Conservation (phyloP, 2,329 filamentous ascomycete genomes). For the Colletotrichum sp. region DNA sequence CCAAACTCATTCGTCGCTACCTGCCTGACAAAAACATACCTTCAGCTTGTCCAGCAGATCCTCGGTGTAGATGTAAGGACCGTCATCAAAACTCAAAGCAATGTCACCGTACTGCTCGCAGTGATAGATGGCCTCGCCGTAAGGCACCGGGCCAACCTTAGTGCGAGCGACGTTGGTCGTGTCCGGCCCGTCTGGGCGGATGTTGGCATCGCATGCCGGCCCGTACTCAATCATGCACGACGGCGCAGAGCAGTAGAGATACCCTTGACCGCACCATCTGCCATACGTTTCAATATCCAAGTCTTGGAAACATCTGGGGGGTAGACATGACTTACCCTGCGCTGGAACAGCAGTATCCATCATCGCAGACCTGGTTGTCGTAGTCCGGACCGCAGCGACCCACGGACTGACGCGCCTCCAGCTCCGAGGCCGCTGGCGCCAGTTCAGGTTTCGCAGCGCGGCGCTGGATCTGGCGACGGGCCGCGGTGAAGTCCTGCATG, state of each 20-base stretch:
- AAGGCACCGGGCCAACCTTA: slow-evolving; percentile 57
- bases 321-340: slow-evolving; percentile 37
- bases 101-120: slow-evolving; percentile 61
- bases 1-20: not conserved
- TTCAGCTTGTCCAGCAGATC: slow-evolving; percentile 44
- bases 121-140: slow-evolving; percentile 62
- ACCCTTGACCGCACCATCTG: slow-evolving; percentile 60
- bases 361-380: slow-evolving; percentile 34
- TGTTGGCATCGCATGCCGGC: slow-evolving; percentile 66
- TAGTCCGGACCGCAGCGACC: slow-evolving; percentile 50
- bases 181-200: slow-evolving; percentile 53
- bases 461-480: slow-evolving; percentile 7
- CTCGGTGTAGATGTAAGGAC: slow-evolving; percentile 47
- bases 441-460: not conserved
- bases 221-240: slow-evolving; percentile 67
- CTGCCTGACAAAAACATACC: slow-evolving; percentile 37
- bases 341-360: slow-evolving; percentile 46
- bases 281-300: not conserved
- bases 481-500: slow-evolving; percentile 10
- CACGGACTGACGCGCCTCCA: slow-evolving; percentile 41
- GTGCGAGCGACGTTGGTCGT: slow-evolving; percentile 59
- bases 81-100: slow-evolving; percentile 54
- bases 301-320: not conserved
- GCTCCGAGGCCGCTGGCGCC: not conserved
- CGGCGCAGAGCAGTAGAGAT: slow-evolving; percentile 64